Percentiles rank a stretch among this genome's conserved stretches.
Evolutionary conservation across 2,329 filamentous ascomycete genomes (phyloP).

Genomic region (Anthostomella pinea): DNA sequence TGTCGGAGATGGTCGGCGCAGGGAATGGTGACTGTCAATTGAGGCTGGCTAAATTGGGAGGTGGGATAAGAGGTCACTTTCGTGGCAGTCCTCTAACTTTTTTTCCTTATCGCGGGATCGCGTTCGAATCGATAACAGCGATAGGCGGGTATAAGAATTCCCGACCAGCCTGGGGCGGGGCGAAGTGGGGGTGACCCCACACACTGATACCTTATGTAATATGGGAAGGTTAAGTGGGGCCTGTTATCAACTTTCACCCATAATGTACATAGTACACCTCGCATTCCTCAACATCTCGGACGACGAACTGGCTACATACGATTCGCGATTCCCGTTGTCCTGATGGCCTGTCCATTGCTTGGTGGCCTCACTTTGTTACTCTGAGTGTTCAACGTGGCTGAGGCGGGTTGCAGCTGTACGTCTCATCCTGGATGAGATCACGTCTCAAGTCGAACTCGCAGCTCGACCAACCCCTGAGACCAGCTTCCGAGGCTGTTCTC

Average conservation of each 20-base stretch:
- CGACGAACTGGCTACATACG: too few species aligned
- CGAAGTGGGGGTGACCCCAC: too few species aligned
- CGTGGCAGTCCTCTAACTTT: too few species aligned
- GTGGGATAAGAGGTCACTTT: neutral
- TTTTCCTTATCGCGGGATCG: too few species aligned
- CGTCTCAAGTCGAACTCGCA: slow-evolving; percentile 21
- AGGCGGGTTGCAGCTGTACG: slow-evolving; percentile 21
- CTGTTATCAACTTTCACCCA: too few species aligned
- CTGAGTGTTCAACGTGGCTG: slow-evolving; percentile 9
- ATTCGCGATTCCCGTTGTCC: neutral
- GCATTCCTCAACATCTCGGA: too few species aligned
- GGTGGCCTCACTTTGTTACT: slow-evolving; percentile 8
- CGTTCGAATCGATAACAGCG: too few species aligned
- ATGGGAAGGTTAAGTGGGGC: too few species aligned
- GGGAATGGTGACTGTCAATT: slow-evolving; percentile 3
- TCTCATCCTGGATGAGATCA: slow-evolving; percentile 21
- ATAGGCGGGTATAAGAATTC: too few species aligned
- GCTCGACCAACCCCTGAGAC: slow-evolving; percentile 7
- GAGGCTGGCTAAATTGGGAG: slow-evolving; percentile 6
- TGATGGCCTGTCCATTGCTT: slow-evolving; percentile 9
- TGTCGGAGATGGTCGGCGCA: slow-evolving; percentile 6
- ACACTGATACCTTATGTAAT: too few species aligned
- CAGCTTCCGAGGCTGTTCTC: slow-evolving; percentile 12
- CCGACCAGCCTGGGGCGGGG: too few species aligned
- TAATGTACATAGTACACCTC: too few species aligned